phyloP scores from a whole-genome alignment of 2,329 filamentous ascomycete species.

The Aspergillus neoniger region DNA sequence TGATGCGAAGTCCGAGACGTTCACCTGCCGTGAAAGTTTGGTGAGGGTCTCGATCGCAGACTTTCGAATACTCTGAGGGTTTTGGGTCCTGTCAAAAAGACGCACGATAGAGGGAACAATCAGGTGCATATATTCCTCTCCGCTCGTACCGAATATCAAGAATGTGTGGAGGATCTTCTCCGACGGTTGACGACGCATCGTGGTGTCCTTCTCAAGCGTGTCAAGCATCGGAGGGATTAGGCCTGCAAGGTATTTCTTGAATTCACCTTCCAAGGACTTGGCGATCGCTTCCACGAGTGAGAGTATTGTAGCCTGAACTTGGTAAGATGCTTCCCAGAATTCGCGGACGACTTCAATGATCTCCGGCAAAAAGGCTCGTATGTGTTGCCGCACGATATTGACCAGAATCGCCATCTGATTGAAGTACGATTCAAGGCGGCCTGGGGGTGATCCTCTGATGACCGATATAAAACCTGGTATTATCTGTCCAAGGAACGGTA shows the following conservation, averaged over 20 bases:
- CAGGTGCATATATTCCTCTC: constrained; percentile 98
- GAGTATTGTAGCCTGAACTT: constrained; percentile 87
- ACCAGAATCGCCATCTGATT: constrained; percentile 93
- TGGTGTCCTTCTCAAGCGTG: constrained; percentile 82
- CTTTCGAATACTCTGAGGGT: constrained; percentile 77
- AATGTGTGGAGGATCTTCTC: constrained; percentile 94
- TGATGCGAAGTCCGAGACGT: constrained; percentile 93
- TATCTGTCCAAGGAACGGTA: constrained; percentile 90
- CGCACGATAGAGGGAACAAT: constrained; percentile 95
- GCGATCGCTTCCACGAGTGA: constrained; percentile 92
- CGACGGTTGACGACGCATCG: constrained; percentile 74
- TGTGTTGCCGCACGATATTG: constrained; percentile 93
- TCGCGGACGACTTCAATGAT: constrained; percentile 86
- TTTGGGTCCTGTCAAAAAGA: constrained; percentile 86
- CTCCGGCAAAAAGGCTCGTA: constrained; percentile 82
- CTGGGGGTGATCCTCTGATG: constrained; percentile 76
- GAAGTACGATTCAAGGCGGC: constrained; percentile 90
- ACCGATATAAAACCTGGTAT: constrained; percentile 91
- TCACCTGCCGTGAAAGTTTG: constrained; percentile 92
- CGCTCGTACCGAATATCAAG: constrained; percentile 90
- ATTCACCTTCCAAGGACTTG: constrained; percentile 91
- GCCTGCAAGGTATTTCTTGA: constrained; percentile 91
- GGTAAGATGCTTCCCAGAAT: constrained; percentile 80
- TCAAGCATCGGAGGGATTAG: constrained; percentile 92
- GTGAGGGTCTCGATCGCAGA: constrained; percentile 92